Conservation (phyloP, 129 eudicot species). For the Scalesia atractyloides region DNA sequence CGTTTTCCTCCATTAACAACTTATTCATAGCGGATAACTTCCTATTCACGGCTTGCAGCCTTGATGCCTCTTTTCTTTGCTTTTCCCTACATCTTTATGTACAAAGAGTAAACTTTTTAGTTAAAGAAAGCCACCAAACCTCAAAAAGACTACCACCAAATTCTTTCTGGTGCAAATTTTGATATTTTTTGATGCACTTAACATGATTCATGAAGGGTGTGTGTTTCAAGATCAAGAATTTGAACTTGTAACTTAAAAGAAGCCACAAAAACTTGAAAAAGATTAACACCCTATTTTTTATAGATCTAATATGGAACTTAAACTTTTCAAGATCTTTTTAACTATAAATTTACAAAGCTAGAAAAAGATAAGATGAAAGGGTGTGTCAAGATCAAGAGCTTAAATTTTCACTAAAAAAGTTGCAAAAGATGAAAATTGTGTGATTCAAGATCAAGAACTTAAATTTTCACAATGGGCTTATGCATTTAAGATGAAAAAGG, state of each 20-base stretch:
- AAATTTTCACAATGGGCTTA: not conserved
- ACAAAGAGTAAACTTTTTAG: slow-evolving; percentile 22
- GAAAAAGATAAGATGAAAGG: slow-evolving; percentile 11
- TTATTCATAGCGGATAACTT: slow-evolving; percentile 77
- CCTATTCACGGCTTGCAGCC: slow-evolving; percentile 79
- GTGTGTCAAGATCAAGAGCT: slow-evolving; percentile 10
- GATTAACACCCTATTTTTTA: not conserved
- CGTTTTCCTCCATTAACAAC: slow-evolving; percentile 88
- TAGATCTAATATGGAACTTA: slow-evolving; percentile 12
- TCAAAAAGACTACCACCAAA: slow-evolving; percentile 10
- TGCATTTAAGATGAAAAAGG: slow-evolving; percentile 11
- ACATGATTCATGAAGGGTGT: not conserved
- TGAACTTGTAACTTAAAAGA: not conserved
- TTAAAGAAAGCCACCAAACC: slow-evolving; percentile 7
- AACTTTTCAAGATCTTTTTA: slow-evolving; percentile 7
- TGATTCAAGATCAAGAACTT: not conserved
- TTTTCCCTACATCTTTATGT: slow-evolving; percentile 67
- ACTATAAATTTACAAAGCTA: slow-evolving; percentile 1
- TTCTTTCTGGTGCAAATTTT: slow-evolving; percentile 12
- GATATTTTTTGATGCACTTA: not conserved
- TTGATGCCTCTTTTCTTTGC: slow-evolving; percentile 79
- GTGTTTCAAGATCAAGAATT: slow-evolving; percentile 13
- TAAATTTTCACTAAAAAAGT: not conserved
- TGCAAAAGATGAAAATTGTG: not conserved
- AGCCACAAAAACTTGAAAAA: not conserved